phyloP scores from a whole-genome alignment of 768 basidiomycete species.

The Piloderma croceum region DNA sequence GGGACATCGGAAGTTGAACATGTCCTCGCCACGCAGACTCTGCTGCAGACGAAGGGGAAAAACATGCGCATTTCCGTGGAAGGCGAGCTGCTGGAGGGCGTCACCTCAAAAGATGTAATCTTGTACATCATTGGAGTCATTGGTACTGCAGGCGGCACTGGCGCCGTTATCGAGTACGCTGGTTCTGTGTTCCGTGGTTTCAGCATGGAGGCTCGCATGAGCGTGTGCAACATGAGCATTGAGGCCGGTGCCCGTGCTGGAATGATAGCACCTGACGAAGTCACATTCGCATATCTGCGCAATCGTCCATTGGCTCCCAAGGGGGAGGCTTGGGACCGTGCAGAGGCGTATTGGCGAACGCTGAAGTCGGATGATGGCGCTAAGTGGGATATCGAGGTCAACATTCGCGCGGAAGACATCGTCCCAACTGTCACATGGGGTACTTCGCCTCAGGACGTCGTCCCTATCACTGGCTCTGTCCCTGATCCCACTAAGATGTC shows the following conservation, averaged over 20 bases:
- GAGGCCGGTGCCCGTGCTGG: conserved; percentile 91
- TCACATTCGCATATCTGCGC: conserved; percentile 79
- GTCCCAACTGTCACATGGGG: conserved; percentile 92
- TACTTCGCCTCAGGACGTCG: conserved; percentile 85
- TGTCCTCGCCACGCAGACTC: conserved; percentile 87
- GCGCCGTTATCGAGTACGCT: conserved; percentile 86
- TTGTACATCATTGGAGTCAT: conserved; percentile 87
- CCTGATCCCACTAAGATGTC: conserved; percentile 67
- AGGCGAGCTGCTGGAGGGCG: conserved; percentile 73
- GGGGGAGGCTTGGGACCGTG: conserved; percentile 80
- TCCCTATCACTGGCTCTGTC: conserved; percentile 74
- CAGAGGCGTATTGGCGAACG: conserved; percentile 81
- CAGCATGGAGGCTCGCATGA: conserved; percentile 89
- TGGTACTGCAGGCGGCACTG: conserved; percentile 91
- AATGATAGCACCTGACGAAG: conserved; percentile 87
- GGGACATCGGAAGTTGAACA: conserved; percentile 94
- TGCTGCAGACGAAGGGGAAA: conserved; percentile 82
- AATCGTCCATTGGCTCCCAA: conserved; percentile 78
- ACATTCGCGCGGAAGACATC: conserved; percentile 78
- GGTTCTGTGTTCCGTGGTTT: conserved; percentile 83
- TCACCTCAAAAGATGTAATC: conserved; percentile 86
- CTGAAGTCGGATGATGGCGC: conserved; percentile 78
- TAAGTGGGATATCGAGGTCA: conserved; percentile 77
- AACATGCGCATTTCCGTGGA: conserved; percentile 92
- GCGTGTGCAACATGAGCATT: conserved; percentile 93